phyloP scores from a whole-genome alignment of 2,329 filamentous ascomycete species.

The Aspergillus pseudoterreus region DNA sequence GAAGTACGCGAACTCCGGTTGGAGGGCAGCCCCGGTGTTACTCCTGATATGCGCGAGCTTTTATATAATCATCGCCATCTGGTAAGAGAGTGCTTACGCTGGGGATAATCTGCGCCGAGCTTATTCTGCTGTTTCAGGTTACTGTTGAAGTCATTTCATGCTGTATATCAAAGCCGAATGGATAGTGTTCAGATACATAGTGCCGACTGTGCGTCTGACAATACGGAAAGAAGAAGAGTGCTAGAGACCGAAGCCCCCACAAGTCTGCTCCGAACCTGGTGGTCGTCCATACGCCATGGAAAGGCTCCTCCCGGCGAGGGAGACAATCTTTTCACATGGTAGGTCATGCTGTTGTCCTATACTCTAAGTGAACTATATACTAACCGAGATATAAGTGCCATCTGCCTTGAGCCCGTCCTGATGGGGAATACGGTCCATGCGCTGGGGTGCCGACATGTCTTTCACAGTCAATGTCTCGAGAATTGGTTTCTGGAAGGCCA shows the following conservation, averaged over 20 bases:
- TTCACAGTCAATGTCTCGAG: conserved; percentile 3
- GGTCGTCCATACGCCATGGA: neutral
- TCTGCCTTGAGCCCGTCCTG: conserved; percentile 8
- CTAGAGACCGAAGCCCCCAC: neutral
- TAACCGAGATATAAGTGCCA: conserved; percentile 2
- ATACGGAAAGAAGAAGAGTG: neutral
- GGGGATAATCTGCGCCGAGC: neutral
- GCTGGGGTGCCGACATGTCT: conserved; percentile 5
- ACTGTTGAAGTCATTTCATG: neutral
- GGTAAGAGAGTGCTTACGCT: neutral
- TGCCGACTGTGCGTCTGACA: neutral
- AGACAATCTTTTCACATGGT: neutral
- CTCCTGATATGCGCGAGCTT: neutral
- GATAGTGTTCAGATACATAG: neutral
- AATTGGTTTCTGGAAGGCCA: conserved; percentile 4
- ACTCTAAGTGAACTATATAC: too few species aligned
- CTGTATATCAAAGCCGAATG: neutral
- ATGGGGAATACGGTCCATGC: conserved; percentile 4
- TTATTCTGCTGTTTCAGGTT: neutral
- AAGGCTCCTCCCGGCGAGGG: neutral
- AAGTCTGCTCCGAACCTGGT: neutral
- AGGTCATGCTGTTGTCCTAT: neutral
- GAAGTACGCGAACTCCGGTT: neutral
- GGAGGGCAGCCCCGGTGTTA: neutral
- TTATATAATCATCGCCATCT: neutral